Evolutionary conservation across 2,329 filamentous ascomycete genomes (phyloP).

Genomic region (Beauveria varroae): DNA sequence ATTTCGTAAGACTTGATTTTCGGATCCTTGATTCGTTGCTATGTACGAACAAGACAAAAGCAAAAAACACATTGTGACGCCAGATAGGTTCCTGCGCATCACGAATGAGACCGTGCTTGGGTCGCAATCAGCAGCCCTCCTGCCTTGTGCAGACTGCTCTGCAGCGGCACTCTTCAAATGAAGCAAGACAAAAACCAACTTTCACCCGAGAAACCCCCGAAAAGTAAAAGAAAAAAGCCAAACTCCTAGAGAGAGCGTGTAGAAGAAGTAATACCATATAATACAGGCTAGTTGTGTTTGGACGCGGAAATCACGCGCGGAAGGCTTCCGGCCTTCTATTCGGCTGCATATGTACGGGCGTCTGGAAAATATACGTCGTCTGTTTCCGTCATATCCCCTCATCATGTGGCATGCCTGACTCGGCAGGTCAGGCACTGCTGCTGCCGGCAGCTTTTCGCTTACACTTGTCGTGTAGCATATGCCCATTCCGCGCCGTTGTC

Average conservation of each 20-base stretch:
- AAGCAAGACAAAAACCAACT: background rate
- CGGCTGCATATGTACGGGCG: background rate
- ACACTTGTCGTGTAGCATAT: slow-evolving; percentile 82
- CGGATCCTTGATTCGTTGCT: background rate
- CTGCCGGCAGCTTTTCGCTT: slow-evolving; percentile 45
- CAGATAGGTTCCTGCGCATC: background rate
- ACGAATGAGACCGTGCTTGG: background rate
- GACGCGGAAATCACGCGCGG: background rate
- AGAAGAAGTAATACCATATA: background rate
- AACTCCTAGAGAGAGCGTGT: background rate
- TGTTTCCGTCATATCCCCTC: background rate
- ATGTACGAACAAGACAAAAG: background rate
- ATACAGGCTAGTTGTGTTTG: background rate
- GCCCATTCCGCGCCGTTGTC: slow-evolving; percentile 81
- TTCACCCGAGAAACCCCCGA: background rate
- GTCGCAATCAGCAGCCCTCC: background rate
- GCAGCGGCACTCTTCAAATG: background rate
- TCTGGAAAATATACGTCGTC: background rate
- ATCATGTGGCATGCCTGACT: background rate
- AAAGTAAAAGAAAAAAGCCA: background rate
- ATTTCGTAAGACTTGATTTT: too few relatives aligned
- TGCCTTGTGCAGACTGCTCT: background rate
- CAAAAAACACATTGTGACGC: background rate
- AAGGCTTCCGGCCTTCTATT: background rate
- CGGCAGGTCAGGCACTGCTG: slow-evolving; percentile 18